These are phyloP conservation scores for Dendryphion nanum DNA, from an alignment of 2,329 filamentous ascomycete species.

Conservation along the genomic window DNA sequence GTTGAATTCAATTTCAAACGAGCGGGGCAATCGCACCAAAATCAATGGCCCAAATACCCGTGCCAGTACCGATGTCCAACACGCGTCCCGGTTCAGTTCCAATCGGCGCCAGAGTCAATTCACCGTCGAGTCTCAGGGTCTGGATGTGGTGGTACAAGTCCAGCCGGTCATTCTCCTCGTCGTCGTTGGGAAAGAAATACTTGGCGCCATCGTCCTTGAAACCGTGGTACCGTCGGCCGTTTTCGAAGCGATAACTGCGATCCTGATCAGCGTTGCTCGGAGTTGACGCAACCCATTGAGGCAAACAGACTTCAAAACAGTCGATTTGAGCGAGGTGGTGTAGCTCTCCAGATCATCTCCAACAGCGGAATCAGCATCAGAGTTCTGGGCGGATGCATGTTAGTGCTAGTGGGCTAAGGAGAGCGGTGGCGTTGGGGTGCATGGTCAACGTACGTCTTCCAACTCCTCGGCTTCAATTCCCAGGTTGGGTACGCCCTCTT, in stretches of 20 bases:
- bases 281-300: background rate
- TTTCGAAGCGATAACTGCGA: conserved; percentile 21
- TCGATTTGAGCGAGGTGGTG: conserved; percentile 23
- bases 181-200: conserved; percentile 27
- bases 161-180: conserved; percentile 25
- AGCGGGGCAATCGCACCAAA: conserved; percentile 12
- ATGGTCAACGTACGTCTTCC: background rate
- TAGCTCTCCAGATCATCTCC: conserved; percentile 24
- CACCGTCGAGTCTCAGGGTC: conserved; percentile 16
- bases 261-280: background rate
- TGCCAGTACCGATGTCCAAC: conserved; percentile 20
- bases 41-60: conserved; percentile 26
- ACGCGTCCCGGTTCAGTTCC: conserved; percentile 18
- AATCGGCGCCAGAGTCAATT: conserved; percentile 24
- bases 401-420: no score
- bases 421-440: no score
- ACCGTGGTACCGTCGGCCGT: conserved; percentile 23
- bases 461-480: conserved; percentile 7
- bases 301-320: conserved; percentile 15
- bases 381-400: no score
- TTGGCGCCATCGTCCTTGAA: conserved; percentile 18
- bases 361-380: conserved; percentile 16
- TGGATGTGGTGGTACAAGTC: conserved; percentile 26
- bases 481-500: conserved; percentile 4
- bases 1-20: no score